Base-by-base conservation (phyloP, 1,139 yeast genomes). In the Debaryomyces singareniensis region DNA sequence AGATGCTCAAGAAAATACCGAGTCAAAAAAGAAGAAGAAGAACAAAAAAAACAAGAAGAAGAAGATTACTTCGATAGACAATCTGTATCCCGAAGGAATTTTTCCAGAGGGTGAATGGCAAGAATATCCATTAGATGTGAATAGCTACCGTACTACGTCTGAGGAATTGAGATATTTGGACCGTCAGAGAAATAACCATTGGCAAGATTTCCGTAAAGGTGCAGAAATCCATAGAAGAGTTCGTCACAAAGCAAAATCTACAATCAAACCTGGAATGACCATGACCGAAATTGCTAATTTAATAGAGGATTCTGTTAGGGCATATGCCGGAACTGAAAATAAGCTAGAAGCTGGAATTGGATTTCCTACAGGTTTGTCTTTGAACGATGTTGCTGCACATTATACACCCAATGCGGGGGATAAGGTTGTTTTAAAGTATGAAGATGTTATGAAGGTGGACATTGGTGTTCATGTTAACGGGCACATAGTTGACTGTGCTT, bases 381-480 rank as follows among this genome's bases (percentile, higher is more conserved):
- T 89, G 40, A 93, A 91, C 58, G 85, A 89, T 51, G 82, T 87
- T 45, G 99, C 99, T 18, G 98, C 98, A 0, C 99, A 93, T 55
- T 91, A 87, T 57, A 89, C 97, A 0, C 99, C 99, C 13, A 91
- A 91, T 58, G 80, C 94, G 12, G 96, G 96, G 13, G 98, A 93
- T 56, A 85, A 78, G 46, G 71, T 83, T 6, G 82, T 82, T 1
- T 65, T 91, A 43, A 67, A 71, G 35, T 76, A 85, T 46, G 94
- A 84, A 39, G 98, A 91, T 57, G 96, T 91, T 29, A 78, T 91
- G 87, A 93, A 93, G 62, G 94, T 91, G 22, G 99, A 91, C 55
- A 78, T 89, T 49, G 99, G 99, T 39, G 96, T 91, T 13, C 98
- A 93, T 51, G 86, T 91, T 25, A 85, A 91, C 48, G 99, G 99